Evolutionary conservation across 345 rosid genomes (phyloP).

Genomic region (Syzygium aqueum): DNA sequence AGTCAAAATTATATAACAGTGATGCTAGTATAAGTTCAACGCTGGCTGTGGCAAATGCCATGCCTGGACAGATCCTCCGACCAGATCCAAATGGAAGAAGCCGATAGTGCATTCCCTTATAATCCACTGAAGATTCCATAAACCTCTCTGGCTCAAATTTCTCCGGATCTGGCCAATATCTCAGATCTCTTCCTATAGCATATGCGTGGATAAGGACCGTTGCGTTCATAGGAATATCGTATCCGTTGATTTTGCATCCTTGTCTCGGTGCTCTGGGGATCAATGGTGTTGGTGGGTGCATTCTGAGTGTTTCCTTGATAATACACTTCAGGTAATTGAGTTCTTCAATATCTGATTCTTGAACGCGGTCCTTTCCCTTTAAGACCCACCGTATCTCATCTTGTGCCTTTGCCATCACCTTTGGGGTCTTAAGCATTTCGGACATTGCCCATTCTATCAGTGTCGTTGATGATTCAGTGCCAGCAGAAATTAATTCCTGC

Average conservation of each 20-base stretch:
- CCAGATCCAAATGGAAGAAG: conserved; percentile 11
- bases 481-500: conserved; percentile 7
- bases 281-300: conserved; percentile 15
- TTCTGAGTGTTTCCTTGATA: conserved; percentile 17
- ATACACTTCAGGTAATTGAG: conserved; percentile 8
- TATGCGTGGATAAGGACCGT: not conserved
- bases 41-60: not conserved
- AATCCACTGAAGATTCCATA: not conserved
- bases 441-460: conserved; percentile 18
- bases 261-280: conserved; percentile 12
- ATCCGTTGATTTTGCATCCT: conserved; percentile 3
- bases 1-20: not conserved
- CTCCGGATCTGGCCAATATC: conserved; percentile 1
- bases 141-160: conserved; percentile 8
- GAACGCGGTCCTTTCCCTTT: not conserved
- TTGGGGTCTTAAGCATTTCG: conserved; percentile 9
- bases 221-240: conserved; percentile 4
- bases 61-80: conserved; percentile 2
- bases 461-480: conserved; percentile 1
- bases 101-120: not conserved
- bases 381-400: not conserved
- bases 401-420: conserved; percentile 15
- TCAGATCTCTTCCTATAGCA: conserved; percentile 5
- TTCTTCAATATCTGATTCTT: conserved; percentile 1
- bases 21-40: conserved; percentile 1